Evolutionary conservation across 805 yeast species (phyloP).

Genomic region (Metschnikowia cubensis): DNA sequence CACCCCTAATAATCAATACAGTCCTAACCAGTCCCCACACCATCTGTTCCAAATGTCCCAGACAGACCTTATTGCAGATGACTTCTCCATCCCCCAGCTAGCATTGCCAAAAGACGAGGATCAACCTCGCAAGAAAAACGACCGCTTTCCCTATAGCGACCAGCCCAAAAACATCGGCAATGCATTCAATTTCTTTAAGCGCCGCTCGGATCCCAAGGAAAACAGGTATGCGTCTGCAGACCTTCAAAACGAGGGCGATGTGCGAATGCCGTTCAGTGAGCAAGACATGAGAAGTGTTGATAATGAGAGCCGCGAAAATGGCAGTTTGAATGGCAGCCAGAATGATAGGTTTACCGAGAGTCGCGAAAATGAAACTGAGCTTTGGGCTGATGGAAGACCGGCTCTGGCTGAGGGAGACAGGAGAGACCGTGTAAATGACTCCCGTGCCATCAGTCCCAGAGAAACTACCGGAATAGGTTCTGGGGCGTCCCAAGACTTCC

Average conservation of each 20-base stretch:
- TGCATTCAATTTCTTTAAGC: slow-evolving; percentile 29
- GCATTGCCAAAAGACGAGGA: slow-evolving; percentile 8
- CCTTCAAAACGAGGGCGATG: slow-evolving; percentile 25
- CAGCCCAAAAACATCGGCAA: slow-evolving; percentile 26
- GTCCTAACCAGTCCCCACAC: too few relatives aligned
- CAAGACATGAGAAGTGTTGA: slow-evolving; percentile 14
- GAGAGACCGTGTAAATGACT: too few relatives aligned
- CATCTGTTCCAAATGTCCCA: background rate
- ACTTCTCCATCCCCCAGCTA: slow-evolving; percentile 5
- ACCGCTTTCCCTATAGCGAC: background rate
- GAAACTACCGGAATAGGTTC: too few relatives aligned
- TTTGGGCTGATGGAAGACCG: too few relatives aligned
- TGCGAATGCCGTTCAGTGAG: slow-evolving; percentile 17
- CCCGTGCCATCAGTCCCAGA: too few relatives aligned
- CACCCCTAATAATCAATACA: too few relatives aligned
- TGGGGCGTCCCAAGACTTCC: too few relatives aligned
- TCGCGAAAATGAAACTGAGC: background rate
- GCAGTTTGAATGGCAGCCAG: background rate
- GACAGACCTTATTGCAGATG: slow-evolving; percentile 5
- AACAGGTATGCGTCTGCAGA: slow-evolving; percentile 29
- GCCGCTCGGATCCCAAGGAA: slow-evolving; percentile 28
- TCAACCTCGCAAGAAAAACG: background rate
- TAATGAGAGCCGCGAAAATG: background rate
- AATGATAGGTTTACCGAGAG: background rate
- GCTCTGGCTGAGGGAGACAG: too few relatives aligned